Conservation (phyloP, 768 basidiomycete genomes). For the Psilocybe azurescens region DNA sequence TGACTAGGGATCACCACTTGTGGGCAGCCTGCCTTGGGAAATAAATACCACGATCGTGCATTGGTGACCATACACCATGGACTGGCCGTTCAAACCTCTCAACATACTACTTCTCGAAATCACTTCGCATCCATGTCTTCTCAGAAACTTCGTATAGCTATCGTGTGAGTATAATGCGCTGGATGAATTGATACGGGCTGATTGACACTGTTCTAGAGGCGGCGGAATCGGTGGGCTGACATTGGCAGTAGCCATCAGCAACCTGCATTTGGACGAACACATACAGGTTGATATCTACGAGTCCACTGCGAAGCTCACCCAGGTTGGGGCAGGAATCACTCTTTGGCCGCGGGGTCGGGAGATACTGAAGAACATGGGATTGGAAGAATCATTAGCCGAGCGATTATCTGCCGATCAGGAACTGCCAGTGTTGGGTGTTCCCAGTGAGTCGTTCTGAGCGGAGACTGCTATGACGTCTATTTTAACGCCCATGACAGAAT, state of each 20-base stretch:
- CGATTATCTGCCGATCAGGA: conserved; percentile 9
- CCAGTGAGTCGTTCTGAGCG: conserved; percentile 1
- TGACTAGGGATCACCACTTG: background rate
- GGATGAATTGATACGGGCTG: background rate
- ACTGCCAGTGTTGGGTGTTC: background rate
- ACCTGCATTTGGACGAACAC: conserved; percentile 3
- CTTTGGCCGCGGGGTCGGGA: conserved; percentile 51
- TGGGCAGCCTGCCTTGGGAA: background rate
- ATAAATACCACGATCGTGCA: background rate
- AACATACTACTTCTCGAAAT: too few species aligned
- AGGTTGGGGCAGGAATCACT: conserved; percentile 53
- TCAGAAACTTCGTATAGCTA: conserved; percentile 7
- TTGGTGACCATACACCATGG: background rate
- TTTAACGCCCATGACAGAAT: background rate
- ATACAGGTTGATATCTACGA: conserved; percentile 52
- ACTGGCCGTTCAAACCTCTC: too few species aligned
- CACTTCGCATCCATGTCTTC: background rate
- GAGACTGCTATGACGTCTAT: too few species aligned
- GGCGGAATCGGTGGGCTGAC: conserved; percentile 41
- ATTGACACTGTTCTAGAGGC: conserved; percentile 24
- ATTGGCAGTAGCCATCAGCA: conserved; percentile 23
- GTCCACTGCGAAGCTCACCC: conserved; percentile 42
- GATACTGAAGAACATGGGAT: conserved; percentile 42
- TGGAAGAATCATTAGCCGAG: conserved; percentile 28
- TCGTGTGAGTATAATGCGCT: conserved; percentile 6